phyloP scores from a whole-genome alignment of 2,329 filamentous ascomycete species.

The Juglanconis oblonga region DNA sequence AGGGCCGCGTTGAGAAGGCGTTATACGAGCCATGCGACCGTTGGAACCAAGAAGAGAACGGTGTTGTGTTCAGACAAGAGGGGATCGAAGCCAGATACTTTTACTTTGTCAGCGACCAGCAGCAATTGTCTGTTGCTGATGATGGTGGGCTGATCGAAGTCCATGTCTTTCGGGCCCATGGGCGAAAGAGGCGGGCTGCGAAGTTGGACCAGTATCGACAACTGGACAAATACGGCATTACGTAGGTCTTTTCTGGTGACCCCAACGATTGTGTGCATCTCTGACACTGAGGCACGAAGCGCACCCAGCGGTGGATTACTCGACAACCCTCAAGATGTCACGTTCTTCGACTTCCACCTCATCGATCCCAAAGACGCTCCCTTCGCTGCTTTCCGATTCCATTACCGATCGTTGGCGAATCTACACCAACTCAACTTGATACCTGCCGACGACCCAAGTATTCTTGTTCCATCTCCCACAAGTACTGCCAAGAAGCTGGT shows the following conservation, averaged over 20 bases:
- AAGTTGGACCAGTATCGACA: conserved; percentile 41
- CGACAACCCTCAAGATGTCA: conserved; percentile 47
- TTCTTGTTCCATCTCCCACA: background rate
- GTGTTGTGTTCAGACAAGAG: conserved; percentile 29
- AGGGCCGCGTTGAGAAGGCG: conserved; percentile 41
- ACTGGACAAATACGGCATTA: conserved; percentile 50
- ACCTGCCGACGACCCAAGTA: conserved; percentile 24
- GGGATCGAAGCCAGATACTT: conserved; percentile 51
- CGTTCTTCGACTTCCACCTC: conserved; percentile 51
- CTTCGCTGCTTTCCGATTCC: conserved; percentile 52
- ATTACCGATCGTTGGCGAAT: conserved; percentile 52
- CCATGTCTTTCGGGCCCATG: conserved; percentile 49
- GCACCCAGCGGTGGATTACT: conserved; percentile 52
- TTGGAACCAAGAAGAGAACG: conserved; percentile 38
- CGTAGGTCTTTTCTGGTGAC: conserved; percentile 36
- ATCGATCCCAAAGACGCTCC: conserved; percentile 50
- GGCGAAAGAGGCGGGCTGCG: conserved; percentile 40
- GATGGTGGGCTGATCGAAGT: conserved; percentile 57
- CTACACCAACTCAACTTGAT: conserved; percentile 48
- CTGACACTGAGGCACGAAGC: conserved; percentile 28
- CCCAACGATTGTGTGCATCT: background rate
- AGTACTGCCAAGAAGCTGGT: background rate
- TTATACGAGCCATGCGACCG: conserved; percentile 46
- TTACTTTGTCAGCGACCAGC: conserved; percentile 40
- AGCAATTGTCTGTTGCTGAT: conserved; percentile 39